These are phyloP conservation scores for Komagataella populi DNA, from an alignment of 805 yeast species.

Conservation along the genomic window DNA sequence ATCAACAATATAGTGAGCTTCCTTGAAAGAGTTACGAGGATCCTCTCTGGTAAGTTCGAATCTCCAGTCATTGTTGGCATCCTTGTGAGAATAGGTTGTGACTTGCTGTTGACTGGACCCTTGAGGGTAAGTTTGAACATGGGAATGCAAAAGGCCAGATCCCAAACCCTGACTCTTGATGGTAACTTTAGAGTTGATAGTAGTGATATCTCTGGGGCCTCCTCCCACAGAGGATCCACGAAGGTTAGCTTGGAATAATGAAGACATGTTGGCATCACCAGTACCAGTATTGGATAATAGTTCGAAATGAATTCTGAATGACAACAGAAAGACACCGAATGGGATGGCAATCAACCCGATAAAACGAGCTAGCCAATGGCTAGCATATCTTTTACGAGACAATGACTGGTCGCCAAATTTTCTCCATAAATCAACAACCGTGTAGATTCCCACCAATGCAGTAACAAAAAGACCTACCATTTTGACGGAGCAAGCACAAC, in stretches of 20 bases:
- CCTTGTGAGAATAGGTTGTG: conserved; percentile 85
- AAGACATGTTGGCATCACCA: conserved; percentile 85
- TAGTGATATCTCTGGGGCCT: conserved; percentile 52
- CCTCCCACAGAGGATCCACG: conserved; percentile 47
- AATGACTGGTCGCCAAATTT: conserved; percentile 58
- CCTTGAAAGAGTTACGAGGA: conserved; percentile 16
- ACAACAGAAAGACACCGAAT: conserved; percentile 41
- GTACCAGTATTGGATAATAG: conserved; percentile 62
- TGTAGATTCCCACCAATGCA: conserved; percentile 77
- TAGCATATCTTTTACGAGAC: conserved; percentile 31
- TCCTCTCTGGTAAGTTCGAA: conserved; percentile 47
- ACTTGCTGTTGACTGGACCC: conserved; percentile 93
- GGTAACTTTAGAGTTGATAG: conserved; percentile 49
- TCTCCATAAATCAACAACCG: conserved; percentile 78
- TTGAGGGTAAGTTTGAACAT: conserved; percentile 71
- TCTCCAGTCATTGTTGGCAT: conserved; percentile 72
- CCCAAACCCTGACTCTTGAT: conserved; percentile 59
- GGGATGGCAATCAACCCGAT: conserved; percentile 56
- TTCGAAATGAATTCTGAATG: conserved; percentile 67
- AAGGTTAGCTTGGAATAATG: conserved; percentile 74
- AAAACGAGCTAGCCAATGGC: conserved; percentile 58
- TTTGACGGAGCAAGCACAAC: conserved; percentile 86
- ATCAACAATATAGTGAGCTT: conserved; percentile 30
- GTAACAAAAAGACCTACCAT: conserved; percentile 95
- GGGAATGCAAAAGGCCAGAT: conserved; percentile 78